Conservation (phyloP, 495 filamentous ascomycete species). For the Letharia columbiana region DNA sequence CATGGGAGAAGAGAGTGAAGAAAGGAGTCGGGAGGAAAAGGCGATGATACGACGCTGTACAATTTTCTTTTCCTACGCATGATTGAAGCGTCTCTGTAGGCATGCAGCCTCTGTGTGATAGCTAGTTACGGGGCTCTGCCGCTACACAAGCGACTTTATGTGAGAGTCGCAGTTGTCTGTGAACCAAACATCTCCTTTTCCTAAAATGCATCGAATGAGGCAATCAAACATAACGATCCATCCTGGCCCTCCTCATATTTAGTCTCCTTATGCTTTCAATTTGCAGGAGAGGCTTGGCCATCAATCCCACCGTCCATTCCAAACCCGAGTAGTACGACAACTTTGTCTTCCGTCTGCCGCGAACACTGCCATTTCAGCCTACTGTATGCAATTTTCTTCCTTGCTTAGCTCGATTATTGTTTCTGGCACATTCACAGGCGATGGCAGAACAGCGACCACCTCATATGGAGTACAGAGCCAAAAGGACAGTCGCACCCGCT, state of each 20-base stretch:
- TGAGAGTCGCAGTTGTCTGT: background rate
- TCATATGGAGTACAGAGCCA: background rate
- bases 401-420: background rate
- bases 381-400: background rate
- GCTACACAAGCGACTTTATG: background rate
- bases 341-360: background rate
- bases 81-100: background rate
- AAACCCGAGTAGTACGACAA: background rate
- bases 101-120: background rate
- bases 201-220: background rate
- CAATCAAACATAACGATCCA: background rate
- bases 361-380: background rate
- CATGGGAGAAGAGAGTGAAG: conserved; percentile 48
- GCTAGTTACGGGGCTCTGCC: background rate
- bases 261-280: background rate
- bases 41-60: background rate
- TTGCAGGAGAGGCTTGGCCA: background rate
- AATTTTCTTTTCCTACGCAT: no score
- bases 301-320: background rate
- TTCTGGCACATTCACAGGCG: background rate
- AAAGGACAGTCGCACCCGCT: background rate
- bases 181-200: background rate
- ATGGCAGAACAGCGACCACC: background rate
- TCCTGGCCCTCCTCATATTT: background rate
- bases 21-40: conserved; percentile 21